Percentiles rank a stretch among this genome's conserved stretches.
phyloP scores from a whole-genome alignment of 768 basidiomycete species.

The Rhodocollybia butyracea region DNA sequence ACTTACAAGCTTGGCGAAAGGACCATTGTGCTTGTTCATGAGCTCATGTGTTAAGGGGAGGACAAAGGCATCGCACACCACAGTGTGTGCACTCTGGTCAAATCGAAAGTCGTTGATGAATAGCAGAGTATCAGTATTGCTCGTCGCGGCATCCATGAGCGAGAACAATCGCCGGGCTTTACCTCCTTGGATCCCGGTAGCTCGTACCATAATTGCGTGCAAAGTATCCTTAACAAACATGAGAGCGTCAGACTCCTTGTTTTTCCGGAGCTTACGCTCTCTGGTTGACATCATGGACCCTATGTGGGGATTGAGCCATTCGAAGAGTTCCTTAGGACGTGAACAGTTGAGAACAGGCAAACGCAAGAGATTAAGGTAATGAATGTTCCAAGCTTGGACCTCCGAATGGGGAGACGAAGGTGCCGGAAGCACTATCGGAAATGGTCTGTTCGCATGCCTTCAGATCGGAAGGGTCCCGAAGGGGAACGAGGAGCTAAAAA shows the following conservation, averaged over 20 bases:
- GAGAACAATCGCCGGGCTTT: constrained; percentile 17
- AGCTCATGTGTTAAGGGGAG: constrained; percentile 23
- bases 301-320: constrained; percentile 32
- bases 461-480: constrained; percentile 18
- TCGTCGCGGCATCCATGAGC: constrained; percentile 14
- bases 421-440: constrained; percentile 18
- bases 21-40: background rate
- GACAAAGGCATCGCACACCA: constrained; percentile 39
- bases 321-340: constrained; percentile 2
- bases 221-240: constrained; percentile 28
- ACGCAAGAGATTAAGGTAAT: constrained; percentile 32
- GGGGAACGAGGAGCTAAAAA: constrained; percentile 28
- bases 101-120: constrained; percentile 33
- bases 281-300: constrained; percentile 24
- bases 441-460: constrained; percentile 20
- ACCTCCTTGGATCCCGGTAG: constrained; percentile 17
- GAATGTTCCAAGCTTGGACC: constrained; percentile 32
- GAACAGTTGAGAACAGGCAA: constrained; percentile 28
- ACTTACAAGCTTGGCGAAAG: constrained; percentile 9
- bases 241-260: constrained; percentile 17
- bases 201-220: constrained; percentile 18
- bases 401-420: constrained; percentile 7
- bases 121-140: constrained; percentile 30
- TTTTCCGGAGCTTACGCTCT: constrained; percentile 20
- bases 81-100: constrained; percentile 38